phyloP scores from a whole-genome alignment of 371 early-diverging fungal species.

The Conidiobolus incongruus region DNA sequence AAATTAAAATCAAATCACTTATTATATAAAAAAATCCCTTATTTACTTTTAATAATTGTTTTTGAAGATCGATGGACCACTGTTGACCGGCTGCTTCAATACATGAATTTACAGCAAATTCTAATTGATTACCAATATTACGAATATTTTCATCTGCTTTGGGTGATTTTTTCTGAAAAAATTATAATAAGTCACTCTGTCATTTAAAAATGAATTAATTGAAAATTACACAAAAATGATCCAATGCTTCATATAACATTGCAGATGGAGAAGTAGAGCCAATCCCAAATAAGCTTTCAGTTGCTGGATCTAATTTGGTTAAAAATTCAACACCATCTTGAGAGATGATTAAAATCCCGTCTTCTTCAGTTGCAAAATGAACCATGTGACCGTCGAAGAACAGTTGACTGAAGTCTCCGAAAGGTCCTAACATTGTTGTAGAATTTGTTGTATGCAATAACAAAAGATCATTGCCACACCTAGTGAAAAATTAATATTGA shows the following conservation, averaged over 20 bases:
- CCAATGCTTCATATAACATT: conserved; percentile 79
- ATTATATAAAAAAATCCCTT: too few relatives aligned
- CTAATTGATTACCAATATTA: conserved; percentile 51
- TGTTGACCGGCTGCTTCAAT: conserved; percentile 89
- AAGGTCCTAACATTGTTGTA: conserved; percentile 77
- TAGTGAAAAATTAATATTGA: conserved; percentile 6
- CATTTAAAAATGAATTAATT: too few relatives aligned
- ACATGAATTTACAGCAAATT: conserved; percentile 75
- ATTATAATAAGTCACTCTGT: too few relatives aligned
- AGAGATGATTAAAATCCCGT: too few relatives aligned
- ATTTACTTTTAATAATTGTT: conserved; percentile 37
- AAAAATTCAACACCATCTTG: not conserved
- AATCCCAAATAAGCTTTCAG: conserved; percentile 69
- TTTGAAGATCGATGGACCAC: conserved; percentile 44
- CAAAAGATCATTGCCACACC: conserved; percentile 92
- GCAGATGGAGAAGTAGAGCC: conserved; percentile 89
- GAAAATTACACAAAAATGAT: conserved; percentile 56
- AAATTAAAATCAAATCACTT: not conserved
- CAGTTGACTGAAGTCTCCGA: conserved; percentile 39
- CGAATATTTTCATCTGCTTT: conserved; percentile 89
- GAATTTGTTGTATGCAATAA: conserved; percentile 61
- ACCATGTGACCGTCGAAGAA: conserved; percentile 57
- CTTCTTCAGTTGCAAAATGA: conserved; percentile 66
- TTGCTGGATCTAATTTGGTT: conserved; percentile 9
- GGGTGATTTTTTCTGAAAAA: conserved; percentile 42